Base-by-base conservation (phyloP, 805 yeast species). In the Schizosaccharomyces octosporus region DNA sequence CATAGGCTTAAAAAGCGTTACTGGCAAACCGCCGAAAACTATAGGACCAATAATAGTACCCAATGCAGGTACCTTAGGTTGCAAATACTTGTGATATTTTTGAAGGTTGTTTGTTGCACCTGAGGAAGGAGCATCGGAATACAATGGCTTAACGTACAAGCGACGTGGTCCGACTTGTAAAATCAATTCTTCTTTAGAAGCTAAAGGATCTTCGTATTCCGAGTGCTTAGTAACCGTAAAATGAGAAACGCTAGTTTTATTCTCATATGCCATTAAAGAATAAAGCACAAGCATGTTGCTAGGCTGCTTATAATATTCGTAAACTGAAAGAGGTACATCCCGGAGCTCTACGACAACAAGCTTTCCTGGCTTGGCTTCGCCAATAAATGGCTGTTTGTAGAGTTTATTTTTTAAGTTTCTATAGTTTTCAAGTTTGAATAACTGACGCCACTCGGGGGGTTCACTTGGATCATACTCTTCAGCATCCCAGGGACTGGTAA, bases 161-260 rank as follows among this genome's bases (percentile, higher is more conserved):
- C 98, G 80, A 72, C 97, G 82, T 61, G 90, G 86, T 31, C 98
- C 99, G 69, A 88, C 89, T 73, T 93, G 97, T 17, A 86, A 90
- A 61, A 89, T 75, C 65, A 93, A 74, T 39, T 81, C 72, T 59
- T 86, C 94, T 66, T 84, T 83, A n/a, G 95, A 80, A 59, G 88
- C 84, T 62, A 93, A 78, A 41, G 97, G 95, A 61, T 80, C 79
- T 59, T 85, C 89, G 67, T 82, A 87, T 65, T 85, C 94, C 72
- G 90, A 94, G 89, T 96, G 88, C 39, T 93, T 78, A 66, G 84
- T 82, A 64, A 87, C 79, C 6, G 90, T 79, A 68, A 87, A 82
- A 72, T 90, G 87, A 63, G 86, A 82, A 48, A 85, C 84, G 0
- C 95, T 84, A 64, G 81, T 78, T 70, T 89, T 85, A 69, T 87